Percentiles rank a stretch among this genome's conserved stretches.
These are phyloP conservation scores for Chimonanthus salicifolius DNA, from an alignment of 164 flowering plant species.

Conservation along the genomic window DNA sequence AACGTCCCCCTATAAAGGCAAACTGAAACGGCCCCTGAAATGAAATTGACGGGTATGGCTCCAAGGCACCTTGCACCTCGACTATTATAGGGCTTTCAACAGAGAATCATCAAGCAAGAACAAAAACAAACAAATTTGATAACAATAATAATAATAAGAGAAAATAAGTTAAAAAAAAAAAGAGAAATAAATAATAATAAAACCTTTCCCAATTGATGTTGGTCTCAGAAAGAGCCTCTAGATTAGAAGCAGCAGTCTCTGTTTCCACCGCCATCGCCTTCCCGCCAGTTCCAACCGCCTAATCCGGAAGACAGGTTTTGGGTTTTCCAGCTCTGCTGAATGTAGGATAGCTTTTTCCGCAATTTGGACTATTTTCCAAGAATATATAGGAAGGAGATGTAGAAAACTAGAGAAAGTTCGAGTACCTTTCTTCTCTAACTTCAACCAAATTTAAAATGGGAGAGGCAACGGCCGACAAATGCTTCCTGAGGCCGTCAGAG, in stretches of 20 bases:
- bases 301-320: background rate
- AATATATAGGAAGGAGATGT: background rate
- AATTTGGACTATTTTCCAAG: background rate
- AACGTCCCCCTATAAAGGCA: too few species aligned
- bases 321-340: background rate
- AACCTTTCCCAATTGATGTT: constrained; percentile 80
- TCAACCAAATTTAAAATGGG: background rate
- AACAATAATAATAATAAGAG: background rate
- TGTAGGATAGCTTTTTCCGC: background rate
- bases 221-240: constrained; percentile 54
- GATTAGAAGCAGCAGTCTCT: constrained; percentile 35
- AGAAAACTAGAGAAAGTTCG: background rate
- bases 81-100: too few species aligned
- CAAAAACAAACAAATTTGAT: background rate
- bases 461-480: background rate
- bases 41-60: too few species aligned
- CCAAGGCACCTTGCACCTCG: too few species aligned
- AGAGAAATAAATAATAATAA: background rate
- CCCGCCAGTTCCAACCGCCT: constrained; percentile 10
- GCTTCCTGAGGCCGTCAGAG: background rate
- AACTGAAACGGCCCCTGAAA: too few species aligned
- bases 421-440: background rate
- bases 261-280: constrained; percentile 45
- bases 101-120: background rate
- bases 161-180: background rate